phyloP scores from a whole-genome alignment of 2,329 filamentous ascomycete genomes.

The Colletotrichum abscissum region DNA sequence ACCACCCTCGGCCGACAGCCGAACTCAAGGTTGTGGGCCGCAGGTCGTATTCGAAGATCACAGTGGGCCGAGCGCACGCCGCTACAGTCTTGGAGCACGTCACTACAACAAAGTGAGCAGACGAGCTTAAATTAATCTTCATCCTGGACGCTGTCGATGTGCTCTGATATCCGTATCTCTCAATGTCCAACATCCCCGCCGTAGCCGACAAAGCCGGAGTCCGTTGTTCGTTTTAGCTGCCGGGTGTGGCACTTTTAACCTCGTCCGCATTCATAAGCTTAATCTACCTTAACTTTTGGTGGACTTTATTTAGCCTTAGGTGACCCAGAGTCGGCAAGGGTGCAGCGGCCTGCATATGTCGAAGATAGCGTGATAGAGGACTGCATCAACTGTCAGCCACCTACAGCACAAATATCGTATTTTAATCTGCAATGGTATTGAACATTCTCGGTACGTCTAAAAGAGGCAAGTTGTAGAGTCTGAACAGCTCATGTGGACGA shows the following conservation, averaged over 20 bases:
- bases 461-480: neutral
- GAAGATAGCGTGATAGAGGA: neutral
- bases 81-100: slow-evolving; percentile 21
- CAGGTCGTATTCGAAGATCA: slow-evolving; percentile 23
- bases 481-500: neutral
- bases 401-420: neutral
- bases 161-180: neutral
- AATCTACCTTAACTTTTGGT: neutral
- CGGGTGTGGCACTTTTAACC: neutral
- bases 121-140: neutral
- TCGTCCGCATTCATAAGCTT: neutral
- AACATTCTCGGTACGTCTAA: neutral
- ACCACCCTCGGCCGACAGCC: neutral
- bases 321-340: neutral
- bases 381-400: neutral
- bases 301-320: neutral
- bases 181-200: neutral
- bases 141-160: neutral
- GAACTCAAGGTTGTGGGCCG: slow-evolving; percentile 24
- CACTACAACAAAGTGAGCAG: neutral
- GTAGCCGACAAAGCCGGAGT: neutral
- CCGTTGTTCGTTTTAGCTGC: slow-evolving; percentile 6
- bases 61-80: neutral
- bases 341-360: neutral
- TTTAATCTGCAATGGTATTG: neutral